Conservation (phyloP, 2,329 filamentous ascomycete genomes). For the Elsinoe arachidis region DNA sequence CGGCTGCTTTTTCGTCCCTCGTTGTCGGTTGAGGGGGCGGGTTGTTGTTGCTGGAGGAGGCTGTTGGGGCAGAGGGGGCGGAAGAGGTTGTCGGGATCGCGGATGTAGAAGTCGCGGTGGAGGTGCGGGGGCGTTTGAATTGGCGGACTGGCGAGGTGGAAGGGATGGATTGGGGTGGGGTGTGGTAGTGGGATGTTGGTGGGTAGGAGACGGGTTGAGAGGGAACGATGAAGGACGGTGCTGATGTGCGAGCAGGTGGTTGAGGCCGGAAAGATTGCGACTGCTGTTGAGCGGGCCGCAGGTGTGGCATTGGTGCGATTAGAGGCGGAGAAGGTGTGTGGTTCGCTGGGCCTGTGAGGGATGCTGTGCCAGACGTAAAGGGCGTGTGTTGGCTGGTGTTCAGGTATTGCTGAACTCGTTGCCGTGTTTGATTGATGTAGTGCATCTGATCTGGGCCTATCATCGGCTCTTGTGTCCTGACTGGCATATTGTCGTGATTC, state of each 20-base stretch:
- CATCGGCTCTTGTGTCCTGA: not conserved
- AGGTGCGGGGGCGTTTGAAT: conserved; percentile 3
- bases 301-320: not conserved
- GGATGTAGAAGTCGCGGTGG: not conserved
- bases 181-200: not conserved
- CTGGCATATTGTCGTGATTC: not conserved
- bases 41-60: not conserved
- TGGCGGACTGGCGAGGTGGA: not conserved
- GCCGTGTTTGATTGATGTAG: not conserved
- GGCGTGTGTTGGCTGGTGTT: not conserved
- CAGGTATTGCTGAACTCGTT: not conserved
- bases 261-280: not conserved
- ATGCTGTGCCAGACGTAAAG: not conserved
- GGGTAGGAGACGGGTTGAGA: not conserved
- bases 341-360: not conserved
- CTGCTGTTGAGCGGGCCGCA: not conserved
- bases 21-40: no score
- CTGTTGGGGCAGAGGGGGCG: not conserved
- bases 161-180: not conserved
- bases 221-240: not conserved
- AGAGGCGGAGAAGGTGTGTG: conserved; percentile 3
- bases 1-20: conserved; percentile 16
- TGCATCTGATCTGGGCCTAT: not conserved
- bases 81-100: not conserved
- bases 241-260: not conserved